Evolutionary conservation across 1,284 basidiomycete genomes (phyloP), one percentile per base, ranked within the genome.

Genomic region (Entoloma clypeatum): DNA sequence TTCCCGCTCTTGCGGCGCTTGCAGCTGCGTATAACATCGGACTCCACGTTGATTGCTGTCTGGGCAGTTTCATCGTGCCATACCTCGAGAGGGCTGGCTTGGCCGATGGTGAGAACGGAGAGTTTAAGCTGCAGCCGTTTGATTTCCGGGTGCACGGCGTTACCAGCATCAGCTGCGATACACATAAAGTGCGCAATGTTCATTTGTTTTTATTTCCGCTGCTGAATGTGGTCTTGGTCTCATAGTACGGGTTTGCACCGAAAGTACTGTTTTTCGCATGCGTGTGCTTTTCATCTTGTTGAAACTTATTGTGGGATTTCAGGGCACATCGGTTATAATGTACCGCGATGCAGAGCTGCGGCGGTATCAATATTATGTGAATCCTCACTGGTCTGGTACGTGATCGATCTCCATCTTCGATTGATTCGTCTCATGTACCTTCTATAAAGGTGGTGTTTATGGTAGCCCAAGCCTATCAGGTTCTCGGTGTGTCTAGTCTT

Each of bases 311-410:
- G 30, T 33, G 9, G 33, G 10, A 39, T 38, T 31, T 24, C 44
- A 92, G 83, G 88, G 92, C 18, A 86, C 86, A n/a, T 94, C 92
- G 3, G 89, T 95, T 30, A 82, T 96, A 55, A 94, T 96, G 92
- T 95, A 94, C 64, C 79, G 81, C 13, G 72, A 81, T 39, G 71
- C 77, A 23, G 79, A 80, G 43, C 71, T 93, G 22, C 77, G 92
- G 35, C 68, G 73, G 51, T 79, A 82, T 60, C 91, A 94, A 59
- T 95, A 93, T 68, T 93, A 90, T 53, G 72, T 92, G 17, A 81
- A 81, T 50, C 78, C 91, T 3, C 65, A 72, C 33, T 95, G 92
- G 92, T 65, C 79, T 11, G 88, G 87, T 70, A 55, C 37, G 63
- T 53, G n/a, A 39, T 41, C 39, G 36, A 34, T 29, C 10, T 21